These are phyloP conservation scores for Kodamaea kakaduensis DNA, from an alignment of 805 yeast genomes.

Conservation along the genomic window DNA sequence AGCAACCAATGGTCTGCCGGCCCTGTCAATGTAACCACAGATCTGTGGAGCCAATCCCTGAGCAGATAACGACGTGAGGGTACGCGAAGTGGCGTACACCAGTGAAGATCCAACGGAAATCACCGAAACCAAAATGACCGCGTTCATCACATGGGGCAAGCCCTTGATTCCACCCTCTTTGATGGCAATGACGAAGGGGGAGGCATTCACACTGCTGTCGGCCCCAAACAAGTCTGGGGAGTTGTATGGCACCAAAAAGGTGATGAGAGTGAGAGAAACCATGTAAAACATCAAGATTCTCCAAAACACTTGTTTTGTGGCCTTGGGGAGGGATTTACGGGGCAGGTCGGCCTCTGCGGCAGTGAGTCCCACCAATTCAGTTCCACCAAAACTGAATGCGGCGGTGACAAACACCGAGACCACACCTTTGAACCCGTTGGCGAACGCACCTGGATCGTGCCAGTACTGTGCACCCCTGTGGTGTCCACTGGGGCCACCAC, in stretches of 20 bases:
- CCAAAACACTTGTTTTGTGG: slow-evolving; percentile 42
- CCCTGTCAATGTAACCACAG: slow-evolving; percentile 58
- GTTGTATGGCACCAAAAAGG: slow-evolving; percentile 23
- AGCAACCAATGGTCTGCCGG: slow-evolving; percentile 64
- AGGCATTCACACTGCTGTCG: slow-evolving; percentile 56
- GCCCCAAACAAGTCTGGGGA: slow-evolving; percentile 35
- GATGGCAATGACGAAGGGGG: slow-evolving; percentile 77
- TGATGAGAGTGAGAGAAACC: slow-evolving; percentile 24
- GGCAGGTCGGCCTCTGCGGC: slow-evolving; percentile 41
- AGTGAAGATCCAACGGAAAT: slow-evolving; percentile 70
- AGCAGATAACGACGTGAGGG: slow-evolving; percentile 57
- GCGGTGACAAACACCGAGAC: slow-evolving; percentile 39
- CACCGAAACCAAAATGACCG: slow-evolving; percentile 62
- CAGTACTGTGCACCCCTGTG: slow-evolving; percentile 49
- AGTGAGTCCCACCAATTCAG: slow-evolving; percentile 39
- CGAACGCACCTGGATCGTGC: slow-evolving; percentile 53
- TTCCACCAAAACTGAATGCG: slow-evolving; percentile 40
- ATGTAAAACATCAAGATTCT: slow-evolving; percentile 38
- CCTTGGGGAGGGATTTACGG: slow-evolving; percentile 34
- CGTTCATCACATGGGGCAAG: slow-evolving; percentile 63
- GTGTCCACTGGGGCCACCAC: slow-evolving; percentile 50
- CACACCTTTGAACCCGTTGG: slow-evolving; percentile 43
- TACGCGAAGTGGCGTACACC: slow-evolving; percentile 68
- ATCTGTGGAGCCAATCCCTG: slow-evolving; percentile 60
- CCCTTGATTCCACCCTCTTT: slow-evolving; percentile 59